Evolutionary conservation across 345 rosid genomes (phyloP), one percentile per base, ranked within the genome.

Genomic region (Mercurialis annua): DNA sequence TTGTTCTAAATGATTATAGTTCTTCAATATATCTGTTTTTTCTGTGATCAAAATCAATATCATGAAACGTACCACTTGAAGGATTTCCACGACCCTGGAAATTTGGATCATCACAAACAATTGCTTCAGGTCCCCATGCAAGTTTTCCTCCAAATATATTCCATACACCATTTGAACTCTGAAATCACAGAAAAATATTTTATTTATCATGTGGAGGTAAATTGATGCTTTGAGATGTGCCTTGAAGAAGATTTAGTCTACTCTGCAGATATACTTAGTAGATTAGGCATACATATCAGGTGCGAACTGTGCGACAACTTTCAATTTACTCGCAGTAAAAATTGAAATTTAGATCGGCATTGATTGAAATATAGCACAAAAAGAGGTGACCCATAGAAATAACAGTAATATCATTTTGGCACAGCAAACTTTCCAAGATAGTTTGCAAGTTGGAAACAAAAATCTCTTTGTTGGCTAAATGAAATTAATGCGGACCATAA

Each of bases 111-210:
- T 82, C 86, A 40, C 83, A 80, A 58, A 80, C 83, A 75, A 82
- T 75, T 59, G 86, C 86, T 80, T 80, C 83, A 56, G 81, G 80
- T 10, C 83, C 86, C 86, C 86, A 82, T 2, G 83, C 76, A 49
- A 82, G 80, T 69, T 77, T 77, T 48, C 86, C 86, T 23, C 86
- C 81, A 58, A 59, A 82, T 51, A 82, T 75, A 73, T 82, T 82
- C 86, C 86, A 82, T 64, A 82, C 67, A 44, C 86, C 86, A 80
- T 80, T 80, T 67, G 81, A 80, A 71, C 83, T 75, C 81, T 82
- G 73, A 66, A 65, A 74, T 58, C 8, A 66, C 58, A 61, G 52
- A 58, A 48, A 52, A 48, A 58, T 46, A 2, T 50, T 65, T 6
- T 66, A 50, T 68, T 72, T 55, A 54, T 15, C 34, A 60, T 8